Evolutionary conservation across 768 basidiomycete species (phyloP), one percentile per base, ranked within the genome.

Genomic region (Tephrocybe sp.): DNA sequence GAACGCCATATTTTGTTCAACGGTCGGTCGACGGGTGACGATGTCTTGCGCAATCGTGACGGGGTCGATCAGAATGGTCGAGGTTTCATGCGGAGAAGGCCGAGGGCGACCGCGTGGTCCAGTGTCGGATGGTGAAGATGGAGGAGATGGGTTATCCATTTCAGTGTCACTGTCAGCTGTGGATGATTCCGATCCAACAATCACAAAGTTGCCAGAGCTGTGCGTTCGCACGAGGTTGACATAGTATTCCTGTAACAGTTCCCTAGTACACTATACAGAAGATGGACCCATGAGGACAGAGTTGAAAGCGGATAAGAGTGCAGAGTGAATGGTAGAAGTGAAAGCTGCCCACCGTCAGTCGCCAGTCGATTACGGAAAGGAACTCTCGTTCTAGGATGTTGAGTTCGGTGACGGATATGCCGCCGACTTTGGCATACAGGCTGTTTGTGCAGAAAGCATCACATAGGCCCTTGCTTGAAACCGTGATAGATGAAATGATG

Each of bases 321-420:
- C 44, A 33, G 44, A 55, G 53, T 53, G 47, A 51, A 45, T 54
- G 41, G 48, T 44, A 51, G 58, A 47, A 50, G 41, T 53, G 62
- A 66, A 71, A 66, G 55, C 44, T 70, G 71, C 86, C 81, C 73
- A 97, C 96, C 75, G 85, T 92, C 65, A 99, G 76, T 61, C 86
- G 80, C 96, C 97, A 99, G 63, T 97, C 93, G 51, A 97, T 93
- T 65, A 86, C 85, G 50, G 77, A 77, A 45, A 98, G 81, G 68
- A 99, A 94, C 68, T 98, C 96, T 67, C 91, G 79, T 73, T 99
- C 97, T 55, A 99, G 83, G 62, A 90, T 76, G 73, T 98, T 96
- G 68, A 98, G 83, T 72, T 99, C 96, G 53, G 80, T 77, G 43
- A 93, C 78, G 56, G 89, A 85, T 65, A 98, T 93, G 50, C 97